Evolutionary conservation across 352 stramenopile species (phyloP), one percentile per base, ranked within the genome.

Genomic region (Pelagophyceae sp.): DNA sequence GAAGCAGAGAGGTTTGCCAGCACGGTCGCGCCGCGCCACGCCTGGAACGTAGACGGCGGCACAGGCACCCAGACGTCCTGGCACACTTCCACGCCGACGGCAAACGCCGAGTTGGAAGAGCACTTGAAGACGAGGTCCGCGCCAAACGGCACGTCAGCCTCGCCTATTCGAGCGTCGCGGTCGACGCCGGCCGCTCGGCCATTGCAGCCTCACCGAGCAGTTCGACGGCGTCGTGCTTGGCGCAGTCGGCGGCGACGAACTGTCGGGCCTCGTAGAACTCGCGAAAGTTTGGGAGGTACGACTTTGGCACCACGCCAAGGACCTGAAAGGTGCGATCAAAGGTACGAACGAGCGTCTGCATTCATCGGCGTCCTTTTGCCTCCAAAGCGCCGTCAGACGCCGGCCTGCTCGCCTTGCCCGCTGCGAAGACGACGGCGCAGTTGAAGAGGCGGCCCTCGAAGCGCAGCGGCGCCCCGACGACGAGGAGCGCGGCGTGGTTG

Each of bases 241-340:
- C 23, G 23, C 23, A 35, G 11, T 6, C 15, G 11, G 33, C 67
- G 17, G 67, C 5, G 27, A 58, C 67, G 67, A 74, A 74, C 67
- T 74, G 67, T 3, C 67, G 67, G 35, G 67, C 33, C 38, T 74
- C 67, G 67, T 74, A 74, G 38, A 74, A 74, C 38, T 74, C 67
- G 67, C 67, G 67, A n/a, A 74, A 74, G 67, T 74, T 74, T 0
- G 67, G 67, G 1, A 74, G 67, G 67, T 74, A 74, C 5, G 33
- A 54, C 67, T 74, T 74, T 11, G 67, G 35, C 17, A 74, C 31
- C 1, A 74, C 29, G 33, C 67, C 67, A 6, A 51, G 38, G 2
- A 23, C 17, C 17, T 23, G 38, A 5, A n/a, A n/a, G n/a, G n/a
- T n/a, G n/a, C n/a, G n/a, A n/a, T n/a, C n/a, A n/a, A n/a, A n/a